Evolutionary conservation across 177 flowering plant genomes (phyloP), one percentile per base, ranked within the genome.

Genomic region (Vitis hybrid): DNA sequence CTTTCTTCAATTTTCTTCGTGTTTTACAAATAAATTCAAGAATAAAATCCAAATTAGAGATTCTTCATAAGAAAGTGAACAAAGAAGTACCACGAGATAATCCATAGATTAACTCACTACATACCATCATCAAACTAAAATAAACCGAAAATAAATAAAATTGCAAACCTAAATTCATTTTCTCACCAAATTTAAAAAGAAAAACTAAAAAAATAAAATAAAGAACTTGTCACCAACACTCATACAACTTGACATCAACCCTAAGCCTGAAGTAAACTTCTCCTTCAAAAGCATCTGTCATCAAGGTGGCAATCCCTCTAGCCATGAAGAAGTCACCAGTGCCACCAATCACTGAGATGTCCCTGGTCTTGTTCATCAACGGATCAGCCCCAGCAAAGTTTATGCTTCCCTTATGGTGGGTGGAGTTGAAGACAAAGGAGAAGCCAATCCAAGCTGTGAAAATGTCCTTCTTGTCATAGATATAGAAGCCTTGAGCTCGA

Each of bases 401-500:
- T 2, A 83, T 2, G 2, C 79, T 81, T 0, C 82, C 86, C 17
- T 68, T 61, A 17, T 72, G 54, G 21, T 81, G 30, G 5, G 57
- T 83, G 0, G 82, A 64, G 67, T 83, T 83, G 64, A 83, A 78
- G 1, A 77, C 17, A 64, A 77, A 32, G 10, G 76, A 64, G 64
- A 49, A 80, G 17, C 72, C 77, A 51, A 83, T 67, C 81, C 82
- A 81, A 10, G 82, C 81, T 67, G 49, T 75, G 67, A 18, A 74
- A 8, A 13, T 23, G 23, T 2, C 65, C 61, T 80, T 80, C 79
- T 57, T 78, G 67, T 80, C 64, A 19, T 81, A 79, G 67, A 78
- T 65, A 18, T 79, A 81, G n/a, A 83, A 68, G 12, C 85, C 85
- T 63, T 83, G 85, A 4, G 94, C 97, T 1, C 90, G 69, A 1